These are phyloP conservation scores for Aspergillus sclerotioniger DNA, from an alignment of 495 filamentous ascomycete species.

Conservation along the genomic window DNA sequence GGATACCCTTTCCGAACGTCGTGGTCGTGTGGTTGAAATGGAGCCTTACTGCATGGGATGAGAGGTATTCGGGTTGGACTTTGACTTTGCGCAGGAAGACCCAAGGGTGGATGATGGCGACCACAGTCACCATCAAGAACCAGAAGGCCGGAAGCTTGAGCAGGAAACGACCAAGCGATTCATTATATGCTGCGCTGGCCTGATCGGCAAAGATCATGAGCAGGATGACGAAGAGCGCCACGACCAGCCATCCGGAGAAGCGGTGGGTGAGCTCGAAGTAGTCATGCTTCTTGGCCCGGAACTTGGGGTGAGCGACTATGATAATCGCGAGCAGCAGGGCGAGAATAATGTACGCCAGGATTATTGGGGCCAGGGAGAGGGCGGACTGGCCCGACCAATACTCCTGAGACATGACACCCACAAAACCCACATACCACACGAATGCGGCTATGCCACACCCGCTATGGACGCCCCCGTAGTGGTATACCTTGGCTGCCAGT, in stretches of 20 bases:
- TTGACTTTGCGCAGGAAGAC: conserved; percentile 46
- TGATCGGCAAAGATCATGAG: conserved; percentile 39
- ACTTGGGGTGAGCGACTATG: conserved; percentile 40
- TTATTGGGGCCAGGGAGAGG: conserved; percentile 32
- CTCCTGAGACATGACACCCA: conserved; percentile 49
- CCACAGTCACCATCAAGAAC: conserved; percentile 38
- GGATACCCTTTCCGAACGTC: conserved; percentile 45
- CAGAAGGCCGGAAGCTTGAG: conserved; percentile 43
- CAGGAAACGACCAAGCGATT: conserved; percentile 34
- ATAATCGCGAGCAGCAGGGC: conserved; percentile 43
- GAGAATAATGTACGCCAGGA: conserved; percentile 40
- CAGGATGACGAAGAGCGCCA: conserved; percentile 47
- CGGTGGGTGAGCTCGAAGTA: conserved; percentile 57
- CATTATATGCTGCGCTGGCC: conserved; percentile 22
- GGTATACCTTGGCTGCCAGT: conserved; percentile 69
- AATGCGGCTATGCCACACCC: conserved; percentile 66
- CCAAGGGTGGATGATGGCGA: conserved; percentile 44
- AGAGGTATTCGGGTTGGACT: conserved; percentile 62
- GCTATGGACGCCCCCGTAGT: conserved; percentile 75
- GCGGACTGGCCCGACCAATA: conserved; percentile 26
- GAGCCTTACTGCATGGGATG: conserved; percentile 67
- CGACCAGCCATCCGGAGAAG: conserved; percentile 51
- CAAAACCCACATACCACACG: conserved; percentile 66
- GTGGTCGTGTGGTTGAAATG: conserved; percentile 61
- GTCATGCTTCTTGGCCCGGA: conserved; percentile 51